Conservation (phyloP, 176 grass and related monocot species). For the Carex kokanica region DNA sequence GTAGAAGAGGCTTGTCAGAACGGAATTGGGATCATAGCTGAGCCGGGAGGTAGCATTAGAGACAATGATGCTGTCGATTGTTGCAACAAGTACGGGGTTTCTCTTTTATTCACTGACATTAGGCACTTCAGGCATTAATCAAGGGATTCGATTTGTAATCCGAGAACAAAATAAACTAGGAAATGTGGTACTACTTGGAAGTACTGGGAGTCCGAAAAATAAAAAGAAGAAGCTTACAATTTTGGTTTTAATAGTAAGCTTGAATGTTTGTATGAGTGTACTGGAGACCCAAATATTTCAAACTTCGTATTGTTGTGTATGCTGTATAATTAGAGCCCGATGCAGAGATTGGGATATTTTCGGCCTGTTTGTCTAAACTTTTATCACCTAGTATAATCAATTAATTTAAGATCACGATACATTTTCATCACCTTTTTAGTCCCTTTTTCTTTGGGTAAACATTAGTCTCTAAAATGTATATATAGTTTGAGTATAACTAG, state of each 20-base stretch:
- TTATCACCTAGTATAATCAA: not conserved
- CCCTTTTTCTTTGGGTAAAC: not conserved
- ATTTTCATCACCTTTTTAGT: not conserved
- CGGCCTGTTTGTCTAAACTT: not conserved
- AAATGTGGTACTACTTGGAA: not conserved
- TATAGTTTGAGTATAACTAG: too few relatives aligned
- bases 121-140: slow-evolving; percentile 84
- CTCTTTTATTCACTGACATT: slow-evolving; percentile 77
- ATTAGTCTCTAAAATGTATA: not conserved
- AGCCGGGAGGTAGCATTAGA: slow-evolving; percentile 76
- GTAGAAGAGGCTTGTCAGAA: slow-evolving; percentile 83
- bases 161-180: not conserved
- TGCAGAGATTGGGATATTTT: not conserved
- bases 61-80: slow-evolving; percentile 78
- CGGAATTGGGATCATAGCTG: slow-evolving; percentile 51
- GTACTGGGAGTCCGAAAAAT: not conserved
- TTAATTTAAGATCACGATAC: not conserved
- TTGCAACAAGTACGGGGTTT: slow-evolving; percentile 85
- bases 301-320: not conserved
- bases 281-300: not conserved
- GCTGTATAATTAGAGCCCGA: not conserved
- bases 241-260: slow-evolving; percentile 24
- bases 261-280: not conserved
- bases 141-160: not conserved
- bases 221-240: slow-evolving; percentile 8